phyloP scores from a whole-genome alignment of 805 yeast genomes.

The Pichia membranifaciens region DNA sequence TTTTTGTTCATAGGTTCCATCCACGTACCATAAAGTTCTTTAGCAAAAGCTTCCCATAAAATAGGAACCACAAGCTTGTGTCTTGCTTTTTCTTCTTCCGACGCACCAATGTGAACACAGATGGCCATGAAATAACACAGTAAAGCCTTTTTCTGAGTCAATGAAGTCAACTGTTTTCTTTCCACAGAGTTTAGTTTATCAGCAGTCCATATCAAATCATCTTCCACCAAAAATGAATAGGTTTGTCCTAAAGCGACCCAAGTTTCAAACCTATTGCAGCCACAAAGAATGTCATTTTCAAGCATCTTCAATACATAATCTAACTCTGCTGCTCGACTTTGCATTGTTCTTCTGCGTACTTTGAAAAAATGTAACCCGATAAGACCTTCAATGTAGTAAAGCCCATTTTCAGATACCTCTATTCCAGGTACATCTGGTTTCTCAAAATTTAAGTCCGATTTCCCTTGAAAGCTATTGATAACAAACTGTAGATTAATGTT shows the following conservation, averaged over 20 bases:
- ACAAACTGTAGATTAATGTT: constrained; percentile 40
- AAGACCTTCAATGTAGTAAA: constrained; percentile 66
- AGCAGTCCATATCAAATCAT: constrained; percentile 87
- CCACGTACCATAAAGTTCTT: constrained; percentile 52
- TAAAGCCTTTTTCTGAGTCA: constrained; percentile 61
- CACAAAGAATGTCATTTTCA: constrained; percentile 59
- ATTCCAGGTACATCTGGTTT: constrained; percentile 30
- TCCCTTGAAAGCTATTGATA: constrained; percentile 49
- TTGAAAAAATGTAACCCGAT: constrained; percentile 63
- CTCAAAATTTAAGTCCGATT: constrained; percentile 24
- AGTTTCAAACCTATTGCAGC: constrained; percentile 66
- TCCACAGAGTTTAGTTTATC: constrained; percentile 67
- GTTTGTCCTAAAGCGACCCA: constrained; percentile 85
- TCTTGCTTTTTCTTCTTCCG: constrained; percentile 17
- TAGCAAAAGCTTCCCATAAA: constrained; percentile 51
- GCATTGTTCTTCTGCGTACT: constrained; percentile 67
- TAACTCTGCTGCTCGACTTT: constrained; percentile 75
- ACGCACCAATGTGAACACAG: constrained; percentile 32
- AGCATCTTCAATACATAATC: constrained; percentile 66
- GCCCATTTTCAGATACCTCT: constrained; percentile 43
- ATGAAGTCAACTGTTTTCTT: constrained; percentile 53
- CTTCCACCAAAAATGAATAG: constrained; percentile 73
- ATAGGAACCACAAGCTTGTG: constrained; percentile 34
- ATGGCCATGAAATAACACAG: constrained; percentile 73
- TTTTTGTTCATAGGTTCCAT: constrained; percentile 60